Evolutionary conservation across 2,329 filamentous ascomycete species (phyloP).

Genomic region (Aspergillus carbonarius): DNA sequence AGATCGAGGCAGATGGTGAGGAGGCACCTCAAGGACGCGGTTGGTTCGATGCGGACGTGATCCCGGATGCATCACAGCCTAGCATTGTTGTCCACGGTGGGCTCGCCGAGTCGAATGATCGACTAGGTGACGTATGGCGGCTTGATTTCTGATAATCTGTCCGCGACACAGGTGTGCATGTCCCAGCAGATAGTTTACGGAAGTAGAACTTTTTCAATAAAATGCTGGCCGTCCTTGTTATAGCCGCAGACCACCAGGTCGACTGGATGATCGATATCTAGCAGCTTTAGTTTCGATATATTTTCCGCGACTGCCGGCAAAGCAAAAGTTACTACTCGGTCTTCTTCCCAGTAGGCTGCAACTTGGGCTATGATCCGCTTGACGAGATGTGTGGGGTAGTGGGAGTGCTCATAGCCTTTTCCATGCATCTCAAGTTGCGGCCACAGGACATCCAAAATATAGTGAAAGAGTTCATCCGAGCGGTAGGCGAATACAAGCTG

Average conservation of each 20-base stretch:
- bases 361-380: slow-evolving; percentile 21
- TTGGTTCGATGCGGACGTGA: slow-evolving; percentile 56
- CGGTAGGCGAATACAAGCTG: slow-evolving; percentile 8
- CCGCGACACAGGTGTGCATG: too few relatives aligned
- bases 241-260: slow-evolving; percentile 11
- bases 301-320: slow-evolving; percentile 13
- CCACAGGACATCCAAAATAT: slow-evolving; percentile 19
- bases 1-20: slow-evolving; percentile 25
- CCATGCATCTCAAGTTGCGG: slow-evolving; percentile 16
- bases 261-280: slow-evolving; percentile 11
- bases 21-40: slow-evolving; percentile 45
- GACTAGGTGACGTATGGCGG: slow-evolving; percentile 52
- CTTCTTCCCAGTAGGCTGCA: slow-evolving; percentile 8
- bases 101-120: slow-evolving; percentile 52
- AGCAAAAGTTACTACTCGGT: neutral
- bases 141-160: neutral
- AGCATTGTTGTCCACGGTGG: slow-evolving; percentile 52
- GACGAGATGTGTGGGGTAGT: slow-evolving; percentile 23
- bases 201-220: slow-evolving; percentile 3
- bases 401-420: slow-evolving; percentile 24
- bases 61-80: slow-evolving; percentile 12
- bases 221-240: neutral
- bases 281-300: slow-evolving; percentile 10
- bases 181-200: neutral
- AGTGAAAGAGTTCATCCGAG: slow-evolving; percentile 6